Conservation (phyloP, 2,329 filamentous ascomycete species). For the Ophiosphaerella narmari region DNA sequence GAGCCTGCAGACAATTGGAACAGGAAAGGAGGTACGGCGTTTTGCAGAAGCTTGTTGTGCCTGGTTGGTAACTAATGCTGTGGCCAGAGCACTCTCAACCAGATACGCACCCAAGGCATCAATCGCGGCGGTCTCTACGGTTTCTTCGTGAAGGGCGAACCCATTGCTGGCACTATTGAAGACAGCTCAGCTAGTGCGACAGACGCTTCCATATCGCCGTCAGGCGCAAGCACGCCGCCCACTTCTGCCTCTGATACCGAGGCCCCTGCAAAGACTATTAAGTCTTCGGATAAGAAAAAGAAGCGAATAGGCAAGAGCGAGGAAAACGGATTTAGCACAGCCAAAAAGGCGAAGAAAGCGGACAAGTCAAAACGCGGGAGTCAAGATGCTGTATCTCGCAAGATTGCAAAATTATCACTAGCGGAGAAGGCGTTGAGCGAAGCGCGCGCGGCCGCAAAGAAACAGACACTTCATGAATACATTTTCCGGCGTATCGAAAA, state of each 20-base stretch:
- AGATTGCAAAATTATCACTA: conserved; percentile 33
- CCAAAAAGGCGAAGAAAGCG: conserved; percentile 22
- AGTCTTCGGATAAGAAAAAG: conserved; percentile 17
- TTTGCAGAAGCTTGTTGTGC: too few relatives aligned
- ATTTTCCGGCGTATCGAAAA: conserved; percentile 41
- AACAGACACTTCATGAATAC: conserved; percentile 45
- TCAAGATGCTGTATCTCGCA: conserved; percentile 18
- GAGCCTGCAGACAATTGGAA: conserved; percentile 71
- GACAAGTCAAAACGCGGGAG: conserved; percentile 10
- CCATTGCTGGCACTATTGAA: conserved; percentile 71
- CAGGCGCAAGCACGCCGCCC: conserved; percentile 32
- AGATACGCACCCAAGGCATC: conserved; percentile 53
- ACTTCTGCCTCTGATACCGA: conserved; percentile 33
- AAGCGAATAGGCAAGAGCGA: conserved; percentile 36
- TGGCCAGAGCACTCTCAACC: conserved; percentile 60
- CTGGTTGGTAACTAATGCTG: conserved; percentile 22
- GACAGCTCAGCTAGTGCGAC: conserved; percentile 25
- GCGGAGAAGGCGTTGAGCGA: conserved; percentile 39
- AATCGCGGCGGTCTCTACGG: conserved; percentile 70
- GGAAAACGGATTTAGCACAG: conserved; percentile 5
- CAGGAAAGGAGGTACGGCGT: conserved; percentile 31
- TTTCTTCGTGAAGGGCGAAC: conserved; percentile 82
- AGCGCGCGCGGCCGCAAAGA: conserved; percentile 43
- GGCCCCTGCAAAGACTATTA: conserved; percentile 6
- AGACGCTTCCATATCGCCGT: conserved; percentile 20